phyloP scores from a whole-genome alignment of 345 rosid species.

The Jatropha curcas region DNA sequence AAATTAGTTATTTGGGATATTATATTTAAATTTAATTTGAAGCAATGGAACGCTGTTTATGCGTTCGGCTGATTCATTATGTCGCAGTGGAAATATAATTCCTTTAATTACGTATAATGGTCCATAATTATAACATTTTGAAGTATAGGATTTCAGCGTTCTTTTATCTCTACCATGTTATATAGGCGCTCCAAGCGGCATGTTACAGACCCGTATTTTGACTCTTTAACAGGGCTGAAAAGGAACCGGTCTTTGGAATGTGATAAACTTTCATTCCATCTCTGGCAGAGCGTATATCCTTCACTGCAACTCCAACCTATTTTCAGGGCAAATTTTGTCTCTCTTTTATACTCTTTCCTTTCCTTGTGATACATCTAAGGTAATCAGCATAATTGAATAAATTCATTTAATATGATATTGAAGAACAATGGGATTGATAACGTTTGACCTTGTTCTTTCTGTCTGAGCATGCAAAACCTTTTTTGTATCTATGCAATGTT shows the following conservation, averaged over 20 bases:
- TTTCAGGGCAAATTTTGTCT: slow-evolving; percentile 44
- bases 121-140: neutral
- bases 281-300: slow-evolving; percentile 62
- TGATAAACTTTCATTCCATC: slow-evolving; percentile 60
- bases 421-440: neutral
- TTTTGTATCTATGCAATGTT: neutral
- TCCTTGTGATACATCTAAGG: neutral
- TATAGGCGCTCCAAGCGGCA: slow-evolving; percentile 59
- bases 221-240: slow-evolving; percentile 68
- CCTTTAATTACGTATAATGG: too few species aligned
- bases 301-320: slow-evolving; percentile 68
- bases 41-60: neutral
- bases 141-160: too few species aligned
- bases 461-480: neutral
- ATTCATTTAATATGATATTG: neutral
- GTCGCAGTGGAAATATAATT: too few species aligned
- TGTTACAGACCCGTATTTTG: slow-evolving; percentile 56
- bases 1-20: neutral
- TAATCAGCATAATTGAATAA: too few species aligned
- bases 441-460: neutral
- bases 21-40: too few species aligned
- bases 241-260: slow-evolving; percentile 47
- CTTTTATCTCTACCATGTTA: too few species aligned
- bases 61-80: too few species aligned
- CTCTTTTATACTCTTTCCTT: slow-evolving; percentile 1